Base-by-base conservation (phyloP, 164 flowering plant species). In the Paratinospora sagittata region DNA sequence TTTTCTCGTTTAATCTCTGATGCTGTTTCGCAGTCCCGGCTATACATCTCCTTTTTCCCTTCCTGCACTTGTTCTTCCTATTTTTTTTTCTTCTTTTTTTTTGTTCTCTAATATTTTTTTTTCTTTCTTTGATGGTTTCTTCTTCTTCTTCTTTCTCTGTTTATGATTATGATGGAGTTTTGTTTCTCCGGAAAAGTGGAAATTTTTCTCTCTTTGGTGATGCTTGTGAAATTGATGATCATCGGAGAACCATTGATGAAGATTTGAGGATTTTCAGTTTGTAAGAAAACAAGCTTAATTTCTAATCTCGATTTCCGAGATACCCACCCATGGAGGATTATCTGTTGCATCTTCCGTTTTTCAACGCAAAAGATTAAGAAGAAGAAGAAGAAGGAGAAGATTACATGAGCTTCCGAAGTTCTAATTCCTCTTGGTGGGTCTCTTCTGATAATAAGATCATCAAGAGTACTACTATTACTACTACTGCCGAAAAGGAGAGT, bases 1-100 rank as follows among this genome's bases (percentile, higher is more conserved):
- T 30, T 36, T n/a, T 37, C 65, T 61, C 23, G 30, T n/a, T 26
- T 24, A 4, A 9, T 13, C 47, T 45, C 19, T 27, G 36, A 65
- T 73, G 77, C 11, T 41, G 45, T 41, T 11, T 41, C 45, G n/a
- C 19, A 74, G n/a, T 70, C 55, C 70, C 30, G 73, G 64, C 3
- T 64, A 30, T 63, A 33, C 1, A 41, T 3, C n/a, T 47, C 17
- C 34, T 14, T 26, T 26, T 10, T 6, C 24, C 37, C n/a, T n/a
- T 12, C 55, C 6, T 23, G 14, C 41, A n/a, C 10, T 26, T 30
- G 23, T 14, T 19, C n/a, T n/a, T n/a, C n/a, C n/a, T n/a, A n/a
- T n/a, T n/a, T n/a, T n/a, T n/a, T n/a, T n/a, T n/a, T 41, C 39
- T 58, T 8, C 11, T 43, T 13, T 13, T 65, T 23, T 33, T 65